Percentiles rank a stretch among this genome's conserved stretches.
Conservation (phyloP, 2,329 filamentous ascomycete species). For the Drechslerella dactyloides region DNA sequence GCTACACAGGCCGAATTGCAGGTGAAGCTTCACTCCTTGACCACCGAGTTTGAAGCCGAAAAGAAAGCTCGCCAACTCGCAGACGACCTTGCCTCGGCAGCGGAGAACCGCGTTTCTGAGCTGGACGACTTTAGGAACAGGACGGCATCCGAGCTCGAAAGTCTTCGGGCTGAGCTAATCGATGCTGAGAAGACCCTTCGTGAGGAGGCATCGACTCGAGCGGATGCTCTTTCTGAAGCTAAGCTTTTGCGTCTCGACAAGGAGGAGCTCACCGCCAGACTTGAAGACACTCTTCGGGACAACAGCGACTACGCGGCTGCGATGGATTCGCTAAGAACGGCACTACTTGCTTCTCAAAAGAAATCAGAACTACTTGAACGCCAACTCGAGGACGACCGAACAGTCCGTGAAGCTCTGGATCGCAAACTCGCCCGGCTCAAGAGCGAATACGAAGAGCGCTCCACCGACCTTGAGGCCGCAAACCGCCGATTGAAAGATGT, state of each 20-base stretch:
- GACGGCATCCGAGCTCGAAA: constrained; percentile 82
- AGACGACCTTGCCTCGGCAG: constrained; percentile 82
- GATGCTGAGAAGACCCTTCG: constrained; percentile 76
- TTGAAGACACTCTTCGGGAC: constrained; percentile 70
- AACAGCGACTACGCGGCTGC: constrained; percentile 73
- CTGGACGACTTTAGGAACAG: constrained; percentile 83
- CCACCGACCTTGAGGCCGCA: constrained; percentile 75
- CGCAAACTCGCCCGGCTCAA: constrained; percentile 76
- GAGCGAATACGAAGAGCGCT: constrained; percentile 80
- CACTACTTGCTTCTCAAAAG: constrained; percentile 77
- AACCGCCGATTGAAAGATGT: constrained; percentile 79
- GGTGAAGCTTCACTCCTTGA: constrained; percentile 72
- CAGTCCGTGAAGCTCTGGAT: constrained; percentile 76
- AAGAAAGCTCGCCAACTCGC: constrained; percentile 79
- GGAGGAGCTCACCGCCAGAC: constrained; percentile 72
- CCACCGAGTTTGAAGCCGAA: constrained; percentile 78
- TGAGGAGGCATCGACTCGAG: constrained; percentile 77
- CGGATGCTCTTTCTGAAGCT: constrained; percentile 76
- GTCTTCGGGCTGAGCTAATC: constrained; percentile 83
- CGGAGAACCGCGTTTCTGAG: constrained; percentile 81
- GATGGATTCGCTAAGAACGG: constrained; percentile 76
- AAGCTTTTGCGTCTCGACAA: constrained; percentile 86
- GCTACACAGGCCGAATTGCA: constrained; percentile 81
- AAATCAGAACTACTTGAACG: constrained; percentile 78
- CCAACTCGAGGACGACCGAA: constrained; percentile 81